These are phyloP conservation scores for Chlorella sp. DNA, from an alignment of 139 green algal species.

Conservation along the genomic window DNA sequence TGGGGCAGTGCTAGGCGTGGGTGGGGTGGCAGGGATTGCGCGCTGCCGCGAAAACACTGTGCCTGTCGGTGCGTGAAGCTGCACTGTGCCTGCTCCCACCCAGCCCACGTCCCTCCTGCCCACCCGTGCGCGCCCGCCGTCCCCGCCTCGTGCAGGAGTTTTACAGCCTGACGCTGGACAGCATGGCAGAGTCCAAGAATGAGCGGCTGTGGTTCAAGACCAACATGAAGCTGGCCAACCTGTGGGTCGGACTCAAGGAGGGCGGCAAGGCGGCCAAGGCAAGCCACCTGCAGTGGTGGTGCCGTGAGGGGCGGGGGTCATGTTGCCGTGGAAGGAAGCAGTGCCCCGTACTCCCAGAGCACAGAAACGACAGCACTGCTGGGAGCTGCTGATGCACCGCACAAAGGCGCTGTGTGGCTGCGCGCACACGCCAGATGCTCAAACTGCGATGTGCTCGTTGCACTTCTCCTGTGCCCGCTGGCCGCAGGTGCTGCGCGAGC, in stretches of 20 bases:
- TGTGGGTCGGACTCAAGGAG: slow-evolving; percentile 62
- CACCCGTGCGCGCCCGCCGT: not conserved
- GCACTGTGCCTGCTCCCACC: not conserved
- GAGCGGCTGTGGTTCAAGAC: slow-evolving; percentile 99
- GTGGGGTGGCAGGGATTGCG: not conserved
- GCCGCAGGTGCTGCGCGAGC: slow-evolving; percentile 79
- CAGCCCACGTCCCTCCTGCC: not conserved
- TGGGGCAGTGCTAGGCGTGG: not conserved
- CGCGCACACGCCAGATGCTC: too few species aligned
- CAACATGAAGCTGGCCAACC: slow-evolving; percentile 94
- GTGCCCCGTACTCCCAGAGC: too few species aligned
- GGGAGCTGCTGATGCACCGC: too few species aligned
- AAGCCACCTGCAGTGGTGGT: not conserved
- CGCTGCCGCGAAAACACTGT: not conserved
- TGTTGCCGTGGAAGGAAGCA: too few species aligned
- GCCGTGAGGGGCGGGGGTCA: not conserved
- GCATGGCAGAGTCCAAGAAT: slow-evolving; percentile 91
- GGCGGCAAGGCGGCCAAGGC: not conserved
- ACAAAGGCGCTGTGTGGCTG: too few species aligned
- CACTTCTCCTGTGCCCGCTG: not conserved
- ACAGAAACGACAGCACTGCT: too few species aligned
- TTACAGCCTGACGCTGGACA: slow-evolving; percentile 92
- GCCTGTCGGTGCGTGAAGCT: not conserved
- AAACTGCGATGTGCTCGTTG: too few species aligned
- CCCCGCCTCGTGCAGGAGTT: slow-evolving; percentile 87